phyloP scores from a whole-genome alignment of 352 stramenopile species.

The Blastocystis sp. region DNA sequence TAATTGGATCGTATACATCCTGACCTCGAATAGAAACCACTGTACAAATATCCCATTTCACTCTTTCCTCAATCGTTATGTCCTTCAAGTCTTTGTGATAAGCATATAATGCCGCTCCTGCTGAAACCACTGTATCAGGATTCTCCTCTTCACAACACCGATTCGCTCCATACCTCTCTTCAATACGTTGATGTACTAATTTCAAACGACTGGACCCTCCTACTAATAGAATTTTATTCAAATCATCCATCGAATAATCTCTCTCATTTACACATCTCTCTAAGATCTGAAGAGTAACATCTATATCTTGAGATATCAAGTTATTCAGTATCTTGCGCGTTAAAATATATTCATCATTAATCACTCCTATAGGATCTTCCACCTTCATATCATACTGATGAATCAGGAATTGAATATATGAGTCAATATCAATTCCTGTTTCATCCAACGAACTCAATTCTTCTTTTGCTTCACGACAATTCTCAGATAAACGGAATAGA shows the following conservation, averaged over 20 bases:
- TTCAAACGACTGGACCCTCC: slow-evolving; percentile 96
- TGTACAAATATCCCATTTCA: background rate
- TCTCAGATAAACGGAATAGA: background rate
- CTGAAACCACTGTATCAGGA: slow-evolving; percentile 95
- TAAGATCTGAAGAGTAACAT: slow-evolving; percentile 90
- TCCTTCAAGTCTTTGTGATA: background rate
- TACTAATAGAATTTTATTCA: slow-evolving; percentile 97
- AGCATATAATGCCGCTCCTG: slow-evolving; percentile 74
- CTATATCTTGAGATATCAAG: background rate
- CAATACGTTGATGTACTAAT: slow-evolving; percentile 91
- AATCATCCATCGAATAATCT: slow-evolving; percentile 88
- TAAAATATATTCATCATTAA: background rate
- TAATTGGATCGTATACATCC: background rate
- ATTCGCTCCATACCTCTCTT: slow-evolving; percentile 87
- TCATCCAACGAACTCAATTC: background rate
- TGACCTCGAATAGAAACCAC: background rate
- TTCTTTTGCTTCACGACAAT: slow-evolving; percentile 35
- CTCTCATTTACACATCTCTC: slow-evolving; percentile 88
- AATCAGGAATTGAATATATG: background rate
- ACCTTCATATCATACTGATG: background rate
- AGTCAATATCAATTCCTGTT: background rate
- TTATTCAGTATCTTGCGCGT: background rate
- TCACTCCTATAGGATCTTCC: background rate
- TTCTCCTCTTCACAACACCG: slow-evolving; percentile 78
- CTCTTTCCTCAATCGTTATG: background rate